Evolutionary conservation across 805 yeast genomes (phyloP), one percentile per base, ranked within the genome.

Genomic region (Tetrapisispora iriomotensis): DNA sequence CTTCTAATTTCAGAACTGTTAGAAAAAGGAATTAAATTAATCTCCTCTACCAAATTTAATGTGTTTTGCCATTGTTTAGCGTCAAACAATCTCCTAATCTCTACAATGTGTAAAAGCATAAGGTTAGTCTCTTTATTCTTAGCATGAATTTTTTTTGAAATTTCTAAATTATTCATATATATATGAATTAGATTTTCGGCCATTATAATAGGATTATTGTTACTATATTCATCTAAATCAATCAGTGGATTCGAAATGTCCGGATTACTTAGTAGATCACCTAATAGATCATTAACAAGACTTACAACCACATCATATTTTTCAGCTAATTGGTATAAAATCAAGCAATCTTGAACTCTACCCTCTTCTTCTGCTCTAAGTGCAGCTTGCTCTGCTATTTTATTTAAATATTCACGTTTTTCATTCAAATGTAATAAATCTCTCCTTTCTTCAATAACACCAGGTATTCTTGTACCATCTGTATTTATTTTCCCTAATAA

Each of bases 291-390:
- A 63, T 84, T 87, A 46, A 87, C 75, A 43, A 86, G 72, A 1
- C 73, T 61, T 7, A 90, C 72, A 12, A 86, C 97, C 21, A 82
- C 78, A 54, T 82, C 82, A 58, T 82, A 82, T 48, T 88, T 95
- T 61, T 84, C 94, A 35, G 94, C 76, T 47, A 90, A 71, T 61
- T 88, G 95, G 57, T 85, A 90, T 39, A 92, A 70, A 41, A 85
- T 66, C 45, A 92, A 72, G 17, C 96, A 84, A 55, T 92, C 97
- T 45, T 81, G 75, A 13, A 77, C 70, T 52, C 95, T 72, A 8
- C 97, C 97, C 53, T 88, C 96, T 50, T 86, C 92, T 53, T 84
- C 92, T 13, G 96, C 94, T 48, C 76, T 77, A 34, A 70, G 71
- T 3, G 96, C 97, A 21, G 95, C 87, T 44, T 76, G 78, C 54